A percentile compares a stretch with the other conserved stretches of the same genome.
phyloP scores from a whole-genome alignment of 2,329 filamentous ascomycete species.

The Pezicula rhizophila region DNA sequence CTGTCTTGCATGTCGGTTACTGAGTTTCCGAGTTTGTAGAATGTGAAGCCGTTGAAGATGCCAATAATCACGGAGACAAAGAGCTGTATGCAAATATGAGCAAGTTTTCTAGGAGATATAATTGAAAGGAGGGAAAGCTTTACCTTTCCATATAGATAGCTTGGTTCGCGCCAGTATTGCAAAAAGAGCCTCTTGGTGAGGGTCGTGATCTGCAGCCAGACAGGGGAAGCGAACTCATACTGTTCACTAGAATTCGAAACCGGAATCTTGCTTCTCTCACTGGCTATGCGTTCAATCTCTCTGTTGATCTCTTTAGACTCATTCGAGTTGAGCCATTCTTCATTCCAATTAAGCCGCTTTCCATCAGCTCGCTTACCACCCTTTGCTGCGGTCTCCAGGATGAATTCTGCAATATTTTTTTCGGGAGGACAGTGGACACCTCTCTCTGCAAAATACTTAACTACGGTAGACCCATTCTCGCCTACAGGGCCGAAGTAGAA shows the following conservation, averaged over 20 bases:
- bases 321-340: conserved; percentile 64
- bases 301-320: conserved; percentile 52
- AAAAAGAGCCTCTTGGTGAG: conserved; percentile 65
- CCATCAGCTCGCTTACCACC: conserved; percentile 45
- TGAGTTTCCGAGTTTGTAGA: conserved; percentile 61
- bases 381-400: conserved; percentile 59
- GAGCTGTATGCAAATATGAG: conserved; percentile 29
- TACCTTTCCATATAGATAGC: conserved; percentile 66
- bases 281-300: conserved; percentile 51
- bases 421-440: conserved; percentile 59
- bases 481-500: conserved; percentile 72
- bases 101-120: no score
- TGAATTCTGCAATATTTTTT: conserved; percentile 64
- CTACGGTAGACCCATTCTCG: conserved; percentile 56
- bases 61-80: conserved; percentile 66
- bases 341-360: conserved; percentile 62
- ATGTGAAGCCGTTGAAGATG: conserved; percentile 76
- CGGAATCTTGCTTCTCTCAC: conserved; percentile 30
- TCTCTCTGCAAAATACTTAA: conserved; percentile 61
- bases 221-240: conserved; percentile 61
- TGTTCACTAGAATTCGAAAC: conserved; percentile 29
- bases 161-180: conserved; percentile 71
- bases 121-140: no score
- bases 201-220: conserved; percentile 54
- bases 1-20: conserved; percentile 68